These are phyloP conservation scores for Dothistroma pini DNA, from an alignment of 2,329 filamentous ascomycete genomes.

Conservation along the genomic window DNA sequence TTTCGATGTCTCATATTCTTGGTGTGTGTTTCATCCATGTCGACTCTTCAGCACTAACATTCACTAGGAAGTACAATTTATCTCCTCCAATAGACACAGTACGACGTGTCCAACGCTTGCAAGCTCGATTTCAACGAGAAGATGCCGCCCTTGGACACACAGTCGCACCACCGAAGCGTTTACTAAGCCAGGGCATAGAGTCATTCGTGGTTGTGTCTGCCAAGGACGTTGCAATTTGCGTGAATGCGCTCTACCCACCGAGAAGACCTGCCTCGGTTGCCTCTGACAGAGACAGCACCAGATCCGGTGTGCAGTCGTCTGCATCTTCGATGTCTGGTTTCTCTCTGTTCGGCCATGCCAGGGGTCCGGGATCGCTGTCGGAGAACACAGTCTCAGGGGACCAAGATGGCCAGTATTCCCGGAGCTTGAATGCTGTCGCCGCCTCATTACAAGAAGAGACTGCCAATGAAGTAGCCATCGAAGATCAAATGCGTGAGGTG, in stretches of 20 bases:
- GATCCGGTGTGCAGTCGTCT: slow-evolving; percentile 44
- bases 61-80: slow-evolving; percentile 54
- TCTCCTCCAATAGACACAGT: slow-evolving; percentile 62
- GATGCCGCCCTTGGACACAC: background rate
- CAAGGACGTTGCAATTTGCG: slow-evolving; percentile 75
- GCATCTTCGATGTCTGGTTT: slow-evolving; percentile 49
- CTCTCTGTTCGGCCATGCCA: slow-evolving; percentile 45
- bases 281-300: slow-evolving; percentile 46
- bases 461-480: background rate
- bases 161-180: background rate
- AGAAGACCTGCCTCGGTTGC: slow-evolving; percentile 59
- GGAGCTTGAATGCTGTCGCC: background rate
- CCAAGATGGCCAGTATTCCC: slow-evolving; percentile 1
- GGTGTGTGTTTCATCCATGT: slow-evolving; percentile 49
- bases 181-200: background rate
- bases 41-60: slow-evolving; percentile 24
- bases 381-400: background rate
- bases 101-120: slow-evolving; percentile 67
- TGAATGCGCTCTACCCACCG: slow-evolving; percentile 81
- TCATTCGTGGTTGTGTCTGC: slow-evolving; percentile 50
- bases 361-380: slow-evolving; percentile 5
- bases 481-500: slow-evolving; percentile 13
- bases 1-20: slow-evolving; percentile 66
- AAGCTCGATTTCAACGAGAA: slow-evolving; percentile 55
- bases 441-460: background rate